Evolutionary conservation across 352 stramenopile species (phyloP).

Genomic region (Pythium catenulatum): DNA sequence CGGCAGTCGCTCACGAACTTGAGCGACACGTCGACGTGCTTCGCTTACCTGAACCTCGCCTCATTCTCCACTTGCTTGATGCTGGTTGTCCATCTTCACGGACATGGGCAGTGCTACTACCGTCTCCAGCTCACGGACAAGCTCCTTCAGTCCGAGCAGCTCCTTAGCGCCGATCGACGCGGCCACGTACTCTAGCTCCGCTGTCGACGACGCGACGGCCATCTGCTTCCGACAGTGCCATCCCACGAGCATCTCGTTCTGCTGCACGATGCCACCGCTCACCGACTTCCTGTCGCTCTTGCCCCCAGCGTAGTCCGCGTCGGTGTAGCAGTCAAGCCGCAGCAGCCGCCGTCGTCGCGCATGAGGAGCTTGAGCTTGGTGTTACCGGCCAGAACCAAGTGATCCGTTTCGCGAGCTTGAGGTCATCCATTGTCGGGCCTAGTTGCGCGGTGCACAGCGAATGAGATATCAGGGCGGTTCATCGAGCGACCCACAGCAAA

Average conservation of each 20-base stretch:
- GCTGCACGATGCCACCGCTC: conserved; percentile 4
- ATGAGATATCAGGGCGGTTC: no score
- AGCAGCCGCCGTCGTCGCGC: not conserved
- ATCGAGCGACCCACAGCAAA: no score
- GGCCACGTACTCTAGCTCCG: not conserved
- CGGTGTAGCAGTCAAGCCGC: conserved; percentile 14
- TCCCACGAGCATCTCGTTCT: conserved; percentile 33
- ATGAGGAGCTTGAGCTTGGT: conserved; percentile 33
- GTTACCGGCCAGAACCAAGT: conserved; percentile 41
- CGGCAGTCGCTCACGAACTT: conserved; percentile 25
- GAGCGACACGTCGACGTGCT: conserved; percentile 30
- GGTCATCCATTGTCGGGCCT: conserved; percentile 23
- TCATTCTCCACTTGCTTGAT: conserved; percentile 29
- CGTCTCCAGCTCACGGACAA: not conserved
- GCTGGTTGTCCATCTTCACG: conserved; percentile 35
- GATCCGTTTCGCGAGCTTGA: conserved; percentile 46
- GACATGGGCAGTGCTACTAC: not conserved
- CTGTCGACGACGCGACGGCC: not conserved
- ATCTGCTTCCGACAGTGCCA: conserved; percentile 54
- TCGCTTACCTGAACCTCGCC: not conserved
- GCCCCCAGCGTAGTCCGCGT: conserved; percentile 52
- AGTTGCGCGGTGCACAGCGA: no score
- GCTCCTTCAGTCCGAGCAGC: not conserved
- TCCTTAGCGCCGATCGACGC: not conserved
- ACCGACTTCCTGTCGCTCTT: conserved; percentile 55